These are phyloP conservation scores for Excoecaria agallocha DNA, from an alignment of 345 rosid genomes.

Conservation along the genomic window DNA sequence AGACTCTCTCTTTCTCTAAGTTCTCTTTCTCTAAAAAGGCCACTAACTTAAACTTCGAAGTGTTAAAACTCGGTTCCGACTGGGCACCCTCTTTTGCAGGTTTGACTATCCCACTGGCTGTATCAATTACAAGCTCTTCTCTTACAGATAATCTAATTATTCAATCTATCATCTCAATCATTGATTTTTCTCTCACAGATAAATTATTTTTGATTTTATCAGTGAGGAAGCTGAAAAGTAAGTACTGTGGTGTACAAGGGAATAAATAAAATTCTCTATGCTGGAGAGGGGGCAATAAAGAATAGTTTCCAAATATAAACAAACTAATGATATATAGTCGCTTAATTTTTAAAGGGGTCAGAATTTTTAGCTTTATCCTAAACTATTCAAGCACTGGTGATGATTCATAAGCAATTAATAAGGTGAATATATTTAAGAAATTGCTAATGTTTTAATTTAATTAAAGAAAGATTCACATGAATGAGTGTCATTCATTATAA, in stretches of 20 bases:
- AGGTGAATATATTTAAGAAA: neutral
- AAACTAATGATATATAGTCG: conserved; percentile 29
- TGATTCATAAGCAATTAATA: neutral
- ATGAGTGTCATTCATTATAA: neutral
- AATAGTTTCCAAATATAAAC: conserved; percentile 26
- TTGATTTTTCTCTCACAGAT: too few relatives aligned
- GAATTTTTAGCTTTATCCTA: conserved; percentile 14
- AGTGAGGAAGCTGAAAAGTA: neutral
- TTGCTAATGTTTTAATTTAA: neutral
- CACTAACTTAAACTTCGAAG: too few relatives aligned
- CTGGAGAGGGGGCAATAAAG: conserved; percentile 23
- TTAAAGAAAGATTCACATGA: conserved; percentile 6
- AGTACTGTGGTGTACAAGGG: neutral
- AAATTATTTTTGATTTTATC: too few relatives aligned
- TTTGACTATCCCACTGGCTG: too few relatives aligned
- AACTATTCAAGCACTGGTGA: too few relatives aligned
- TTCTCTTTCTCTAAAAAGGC: too few relatives aligned
- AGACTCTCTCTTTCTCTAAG: too few relatives aligned
- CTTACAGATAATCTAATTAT: too few relatives aligned
- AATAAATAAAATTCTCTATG: conserved; percentile 25
- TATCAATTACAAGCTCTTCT: too few relatives aligned
- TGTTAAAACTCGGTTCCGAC: too few relatives aligned
- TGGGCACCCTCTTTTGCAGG: too few relatives aligned
- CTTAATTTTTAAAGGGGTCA: conserved; percentile 13
- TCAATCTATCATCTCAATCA: too few relatives aligned